Evolutionary conservation across 805 yeast species (phyloP).

Genomic region (Ogataea methylovora): DNA sequence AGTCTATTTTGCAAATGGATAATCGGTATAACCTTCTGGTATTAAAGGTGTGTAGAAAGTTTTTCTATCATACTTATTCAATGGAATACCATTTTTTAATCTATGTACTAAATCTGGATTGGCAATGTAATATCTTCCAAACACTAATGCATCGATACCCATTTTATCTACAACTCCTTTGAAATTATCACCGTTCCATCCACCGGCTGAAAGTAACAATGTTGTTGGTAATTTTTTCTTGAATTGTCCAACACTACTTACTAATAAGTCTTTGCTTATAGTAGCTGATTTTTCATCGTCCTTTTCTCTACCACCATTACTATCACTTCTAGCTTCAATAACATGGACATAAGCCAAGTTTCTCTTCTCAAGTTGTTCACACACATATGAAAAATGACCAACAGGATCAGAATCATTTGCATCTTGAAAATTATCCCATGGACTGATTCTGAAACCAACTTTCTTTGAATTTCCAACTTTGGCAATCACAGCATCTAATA

Average conservation of each 20-base stretch:
- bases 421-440: constrained; percentile 26
- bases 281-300: constrained; percentile 14
- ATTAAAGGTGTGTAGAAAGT: constrained; percentile 33
- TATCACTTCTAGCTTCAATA: constrained; percentile 29
- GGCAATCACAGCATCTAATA: constrained; percentile 28
- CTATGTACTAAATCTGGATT: constrained; percentile 51
- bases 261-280: constrained; percentile 14
- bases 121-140: constrained; percentile 43
- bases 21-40: constrained; percentile 35
- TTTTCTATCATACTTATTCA: constrained; percentile 37
- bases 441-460: constrained; percentile 28
- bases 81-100: constrained; percentile 30
- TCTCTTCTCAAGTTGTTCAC: constrained; percentile 24
- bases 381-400: constrained; percentile 19
- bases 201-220: constrained; percentile 20
- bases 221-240: constrained; percentile 20
- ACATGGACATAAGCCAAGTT: constrained; percentile 29
- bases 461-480: constrained; percentile 30
- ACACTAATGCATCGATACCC: constrained; percentile 20
- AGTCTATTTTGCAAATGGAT: no score
- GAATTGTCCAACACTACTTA: constrained; percentile 7
- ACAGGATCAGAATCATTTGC: constrained; percentile 12
- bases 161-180: constrained; percentile 3
- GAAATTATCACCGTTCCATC: constrained; percentile 20
- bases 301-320: constrained; percentile 17